Evolutionary conservation across 208 protist species (phyloP), one percentile per base, ranked within the genome.

Genomic region (Tetramitus jugosus): DNA sequence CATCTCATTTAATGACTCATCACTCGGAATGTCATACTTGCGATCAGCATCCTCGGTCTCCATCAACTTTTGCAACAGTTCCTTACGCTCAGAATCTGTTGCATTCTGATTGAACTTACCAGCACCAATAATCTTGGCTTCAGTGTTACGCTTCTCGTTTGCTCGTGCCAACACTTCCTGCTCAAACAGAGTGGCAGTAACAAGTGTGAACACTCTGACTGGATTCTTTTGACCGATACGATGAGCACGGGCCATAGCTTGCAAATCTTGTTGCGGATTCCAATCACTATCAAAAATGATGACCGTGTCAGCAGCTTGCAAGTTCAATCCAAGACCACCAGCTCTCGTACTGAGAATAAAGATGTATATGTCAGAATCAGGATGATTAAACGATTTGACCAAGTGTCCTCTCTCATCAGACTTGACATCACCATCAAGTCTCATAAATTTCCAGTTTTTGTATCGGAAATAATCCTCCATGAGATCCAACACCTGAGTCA

Each of bases 241-340:
- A 80, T 98, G 95, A 10, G 87, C 89, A 14, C 96, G 86, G 43
- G 95, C 94, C 37, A 93, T 87, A 14, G 95, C 96, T 86, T 98
- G 96, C 17, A 97, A 85, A 83, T 99, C 97, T 46, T 97, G 89
- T 80, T 98, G 94, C 23, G 97, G 96, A 83, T 99, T 99, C 91
- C 94, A 99, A 82, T 98, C 94, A 2, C 86, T 83, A 80, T 98
- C 95, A 85, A 93, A 97, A 49, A 98, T 88, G 74, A 98, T 93
- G 31, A 97, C 95, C 33, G 91, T 95, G 84, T 96, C 93, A 8
- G 94, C 88, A 3, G 43, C 35, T 84, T 78, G 29, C 53, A 97
- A 64, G 75, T 97, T 96, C 40, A 96, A 76, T 43, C 94, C 94
- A 8, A 96, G 23, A 31, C 93, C 91, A 62, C 92, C 93, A 31